Conservation (phyloP, 495 filamentous ascomycete genomes). For the Letharia lupina region DNA sequence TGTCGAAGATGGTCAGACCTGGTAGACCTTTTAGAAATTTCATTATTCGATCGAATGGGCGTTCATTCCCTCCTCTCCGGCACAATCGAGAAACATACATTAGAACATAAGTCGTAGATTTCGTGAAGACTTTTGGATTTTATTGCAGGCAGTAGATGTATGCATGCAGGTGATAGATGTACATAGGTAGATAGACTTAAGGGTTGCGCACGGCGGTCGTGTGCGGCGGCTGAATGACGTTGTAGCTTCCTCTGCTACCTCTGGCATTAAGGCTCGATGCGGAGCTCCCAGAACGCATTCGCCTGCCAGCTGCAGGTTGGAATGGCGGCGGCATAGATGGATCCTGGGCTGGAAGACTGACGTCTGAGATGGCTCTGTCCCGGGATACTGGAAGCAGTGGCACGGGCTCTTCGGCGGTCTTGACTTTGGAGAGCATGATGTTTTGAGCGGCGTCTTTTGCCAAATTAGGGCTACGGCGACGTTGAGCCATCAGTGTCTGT, state of each 20-base stretch:
- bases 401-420: conserved; percentile 16
- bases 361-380: conserved; percentile 9
- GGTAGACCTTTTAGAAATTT: not conserved
- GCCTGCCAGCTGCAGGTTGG: not conserved
- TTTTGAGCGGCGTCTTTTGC: conserved; percentile 19
- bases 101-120: conserved; percentile 5
- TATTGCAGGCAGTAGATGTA: not conserved
- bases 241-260: conserved; percentile 10
- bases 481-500: conserved; percentile 6
- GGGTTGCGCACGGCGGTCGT: not conserved
- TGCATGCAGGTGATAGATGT: not conserved
- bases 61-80: not conserved
- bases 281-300: conserved; percentile 10
- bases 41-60: not conserved
- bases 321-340: not conserved
- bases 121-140: not conserved
- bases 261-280: conserved; percentile 9
- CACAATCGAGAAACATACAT: not conserved
- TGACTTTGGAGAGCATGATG: conserved; percentile 17
- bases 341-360: not conserved
- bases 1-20: not conserved
- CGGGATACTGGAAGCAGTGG: conserved; percentile 16
- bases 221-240: not conserved
- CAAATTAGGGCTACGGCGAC: conserved; percentile 15
- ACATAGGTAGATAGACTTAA: not conserved